A percentile compares a stretch with the other conserved stretches of the same genome.
These are phyloP conservation scores for Aspergillus bertholletiae DNA, from an alignment of 495 filamentous ascomycete species.

Conservation along the genomic window DNA sequence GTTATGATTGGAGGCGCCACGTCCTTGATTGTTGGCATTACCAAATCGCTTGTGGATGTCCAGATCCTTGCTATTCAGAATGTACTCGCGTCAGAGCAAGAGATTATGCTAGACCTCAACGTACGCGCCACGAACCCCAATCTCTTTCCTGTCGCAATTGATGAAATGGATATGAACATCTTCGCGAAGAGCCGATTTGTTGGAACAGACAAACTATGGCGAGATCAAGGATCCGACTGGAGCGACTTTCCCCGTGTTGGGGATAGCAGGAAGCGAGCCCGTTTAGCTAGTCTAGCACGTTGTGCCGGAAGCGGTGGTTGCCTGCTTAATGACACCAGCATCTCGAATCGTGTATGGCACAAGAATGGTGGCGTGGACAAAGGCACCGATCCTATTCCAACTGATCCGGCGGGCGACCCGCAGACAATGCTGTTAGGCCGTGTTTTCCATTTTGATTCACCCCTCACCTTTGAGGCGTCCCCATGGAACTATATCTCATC, in stretches of 20 bases:
- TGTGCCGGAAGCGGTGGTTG: conserved; percentile 27
- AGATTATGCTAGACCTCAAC: conserved; percentile 92
- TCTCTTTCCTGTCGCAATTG: conserved; percentile 76
- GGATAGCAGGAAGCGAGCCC: conserved; percentile 33
- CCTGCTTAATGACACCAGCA: conserved; percentile 11
- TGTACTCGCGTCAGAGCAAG: conserved; percentile 89
- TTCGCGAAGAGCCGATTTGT: conserved; percentile 91
- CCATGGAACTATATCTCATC: conserved; percentile 67
- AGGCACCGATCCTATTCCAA: conserved; percentile 66
- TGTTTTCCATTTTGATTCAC: conserved; percentile 81
- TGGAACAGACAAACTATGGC: conserved; percentile 72
- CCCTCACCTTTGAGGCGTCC: conserved; percentile 81
- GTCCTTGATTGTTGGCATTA: conserved; percentile 84
- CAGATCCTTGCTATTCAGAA: conserved; percentile 74
- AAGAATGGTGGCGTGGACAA: conserved; percentile 51
- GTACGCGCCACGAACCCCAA: conserved; percentile 90
- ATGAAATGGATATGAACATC: conserved; percentile 81
- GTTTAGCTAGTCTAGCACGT: conserved; percentile 27
- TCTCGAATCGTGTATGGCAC: conserved; percentile 2
- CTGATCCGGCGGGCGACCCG: conserved; percentile 59
- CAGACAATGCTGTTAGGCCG: conserved; percentile 88
- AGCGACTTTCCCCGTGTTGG: conserved; percentile 32
- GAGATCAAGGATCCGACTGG: conserved; percentile 45
- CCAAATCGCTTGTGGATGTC: conserved; percentile 79
- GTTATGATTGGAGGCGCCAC: conserved; percentile 75